Base-by-base conservation (phyloP, 2,329 filamentous ascomycete genomes). In the Tolypocladium amazonense region DNA sequence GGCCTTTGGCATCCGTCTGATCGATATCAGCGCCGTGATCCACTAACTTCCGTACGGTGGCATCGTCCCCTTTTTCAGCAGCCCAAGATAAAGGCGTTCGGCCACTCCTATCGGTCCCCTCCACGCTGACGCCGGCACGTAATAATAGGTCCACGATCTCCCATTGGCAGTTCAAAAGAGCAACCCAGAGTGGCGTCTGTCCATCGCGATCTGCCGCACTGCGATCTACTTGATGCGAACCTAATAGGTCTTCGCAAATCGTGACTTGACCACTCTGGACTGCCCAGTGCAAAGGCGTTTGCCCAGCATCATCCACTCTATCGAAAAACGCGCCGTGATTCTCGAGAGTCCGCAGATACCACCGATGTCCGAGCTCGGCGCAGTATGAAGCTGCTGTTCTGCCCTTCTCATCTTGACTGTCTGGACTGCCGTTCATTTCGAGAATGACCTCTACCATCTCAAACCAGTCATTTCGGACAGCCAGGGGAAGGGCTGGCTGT, bases 361-460 rank as follows among this genome's bases (percentile, higher is more conserved):
- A 14, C 41, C 60, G 39, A 30, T 57, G 25, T 3, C 63, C 63
- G 23, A 59, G 39, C 33, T 65, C 60, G 7, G 62, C 63, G 14
- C 60, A 61, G 37, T 63, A 43, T 1, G 63, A 65, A 35, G 60
- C 45, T 50, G 61, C 62, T 2, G 61, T 62, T 50, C 62, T 62
- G 7, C 62, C 61, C 5, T 56, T 52, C 39, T 64, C 37, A n/a
- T 64, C 62, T 53, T 59, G 53, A 35, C 59, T 61, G 35, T 60
- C 47, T 1, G 45, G 27, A 18, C 62, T 57, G 45, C 59, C 62
- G 12, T 50, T 54, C 55, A 66, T 38, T 50, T 65, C 57, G 18
- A 65, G 41, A n/a, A 64, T 54, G 0, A 41, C 58, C 14, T 55
- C 53, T 9, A 61, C 37, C 2, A 64, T 53, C 56, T 64, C 61